These are phyloP conservation scores for Leonotis leonurus DNA, from an alignment of 257 asterid species.

Conservation along the genomic window DNA sequence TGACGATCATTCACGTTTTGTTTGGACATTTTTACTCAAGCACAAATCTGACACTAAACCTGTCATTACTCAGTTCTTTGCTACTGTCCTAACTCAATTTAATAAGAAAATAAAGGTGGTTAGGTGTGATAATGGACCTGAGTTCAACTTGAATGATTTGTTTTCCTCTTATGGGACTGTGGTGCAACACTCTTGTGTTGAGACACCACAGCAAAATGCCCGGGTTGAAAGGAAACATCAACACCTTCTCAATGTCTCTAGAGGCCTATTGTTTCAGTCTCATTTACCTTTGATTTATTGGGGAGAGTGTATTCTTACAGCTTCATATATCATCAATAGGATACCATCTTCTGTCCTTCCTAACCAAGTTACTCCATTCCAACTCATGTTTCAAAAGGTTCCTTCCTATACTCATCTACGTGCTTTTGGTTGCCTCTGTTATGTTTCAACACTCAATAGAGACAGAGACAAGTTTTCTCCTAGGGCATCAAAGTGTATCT, in stretches of 20 bases:
- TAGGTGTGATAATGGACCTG: neutral
- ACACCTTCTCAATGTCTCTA: neutral
- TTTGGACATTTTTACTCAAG: too few species aligned
- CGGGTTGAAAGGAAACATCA: neutral
- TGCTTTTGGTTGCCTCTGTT: neutral
- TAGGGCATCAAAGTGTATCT: neutral
- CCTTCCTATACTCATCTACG: neutral
- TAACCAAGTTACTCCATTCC: neutral
- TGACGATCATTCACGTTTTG: too few species aligned
- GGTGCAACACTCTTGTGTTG: neutral
- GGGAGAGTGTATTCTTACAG: neutral
- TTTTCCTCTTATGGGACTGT: neutral
- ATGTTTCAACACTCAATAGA: neutral
- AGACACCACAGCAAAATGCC: neutral
- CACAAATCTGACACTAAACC: too few species aligned
- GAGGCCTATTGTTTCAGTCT: neutral
- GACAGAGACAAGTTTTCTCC: neutral
- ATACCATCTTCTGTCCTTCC: neutral
- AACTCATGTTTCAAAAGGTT: rapidly evolving
- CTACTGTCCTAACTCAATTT: too few species aligned
- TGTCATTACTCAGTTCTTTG: too few species aligned
- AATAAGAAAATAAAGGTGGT: too few species aligned
- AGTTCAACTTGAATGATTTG: neutral
- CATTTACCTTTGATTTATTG: neutral
- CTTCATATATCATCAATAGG: neutral